These are phyloP conservation scores for Penicillium diatomitis DNA, from an alignment of 495 filamentous ascomycete species.

Conservation along the genomic window DNA sequence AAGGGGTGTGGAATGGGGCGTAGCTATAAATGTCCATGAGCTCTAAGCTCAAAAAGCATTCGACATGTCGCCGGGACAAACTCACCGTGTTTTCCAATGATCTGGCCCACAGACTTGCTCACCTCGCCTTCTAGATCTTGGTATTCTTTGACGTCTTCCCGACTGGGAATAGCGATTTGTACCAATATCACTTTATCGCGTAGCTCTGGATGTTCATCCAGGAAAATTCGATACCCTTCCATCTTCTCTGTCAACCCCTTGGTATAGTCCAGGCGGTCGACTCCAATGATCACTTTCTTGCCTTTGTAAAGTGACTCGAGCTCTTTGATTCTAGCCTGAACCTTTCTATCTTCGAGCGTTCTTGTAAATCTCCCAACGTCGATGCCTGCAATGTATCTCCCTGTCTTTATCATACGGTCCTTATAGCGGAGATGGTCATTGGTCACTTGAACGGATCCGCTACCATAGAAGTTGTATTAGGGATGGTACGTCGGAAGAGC, in stretches of 20 bases:
- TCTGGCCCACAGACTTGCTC: slow-evolving; percentile 78
- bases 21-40: slow-evolving; percentile 34
- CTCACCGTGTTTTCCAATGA: slow-evolving; percentile 73
- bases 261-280: slow-evolving; percentile 84
- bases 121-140: slow-evolving; percentile 79
- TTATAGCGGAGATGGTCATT: slow-evolving; percentile 1
- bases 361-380: slow-evolving; percentile 81
- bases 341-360: slow-evolving; percentile 58
- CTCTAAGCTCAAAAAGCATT: neutral
- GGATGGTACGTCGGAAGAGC: slow-evolving; percentile 11
- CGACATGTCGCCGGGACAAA: neutral
- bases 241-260: slow-evolving; percentile 87
- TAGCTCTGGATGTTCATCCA: slow-evolving; percentile 83
- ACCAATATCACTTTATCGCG: slow-evolving; percentile 82
- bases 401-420: neutral
- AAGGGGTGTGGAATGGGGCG: slow-evolving; percentile 83
- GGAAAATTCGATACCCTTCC: slow-evolving; percentile 77
- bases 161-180: slow-evolving; percentile 79
- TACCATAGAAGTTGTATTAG: slow-evolving; percentile 36
- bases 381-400: slow-evolving; percentile 53
- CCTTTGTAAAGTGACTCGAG: slow-evolving; percentile 76
- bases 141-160: slow-evolving; percentile 84
- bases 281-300: slow-evolving; percentile 82
- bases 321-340: slow-evolving; percentile 65
- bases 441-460: neutral